Base-by-base conservation (phyloP, 2,329 filamentous ascomycete genomes). In the Fusarium robinianum region DNA sequence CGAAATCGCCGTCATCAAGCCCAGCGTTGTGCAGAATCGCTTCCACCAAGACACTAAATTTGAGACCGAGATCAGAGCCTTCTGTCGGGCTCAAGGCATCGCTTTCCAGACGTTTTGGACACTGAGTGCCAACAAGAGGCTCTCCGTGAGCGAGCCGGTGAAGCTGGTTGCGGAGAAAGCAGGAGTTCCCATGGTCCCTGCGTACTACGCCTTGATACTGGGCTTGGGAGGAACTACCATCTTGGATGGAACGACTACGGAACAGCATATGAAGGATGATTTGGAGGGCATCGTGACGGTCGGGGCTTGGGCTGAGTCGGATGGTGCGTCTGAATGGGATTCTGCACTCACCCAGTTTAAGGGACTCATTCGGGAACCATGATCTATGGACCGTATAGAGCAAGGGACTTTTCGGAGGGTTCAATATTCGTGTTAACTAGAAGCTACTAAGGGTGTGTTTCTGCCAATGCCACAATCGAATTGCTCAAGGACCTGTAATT, bases 21-120 rank as follows among this genome's bases (percentile, higher is more conserved):
- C 73, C 1, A 72, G 77, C 2, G 77, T 90, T 2, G 83, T 91
- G 5, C 88, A 94, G 68, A 92, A 94, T 61, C 78, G 86, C 2
- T 89, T 94, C 67, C 79, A 84, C 60, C 66, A 70, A 2, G 67
- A 70, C 3, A 85, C 81, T 0, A 61, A 64, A 3, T 87, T 79
- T 56, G 88, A 91, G 51, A 68, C 71, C 0, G 67, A 71, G 1
- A 65, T 91, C 11, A 78, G 87, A 15, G 67, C 70, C 1, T 76
- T 72, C 46, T 79, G 74, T 43, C 66, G 69, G n/a, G 55, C 63
- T 15, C 55, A 62, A 22, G 62, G 56, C 8, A 71, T 78, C 43
- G 57, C 67, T 10, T 80, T 77, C 57, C 77, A 81, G 64, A 67
- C 72, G 7, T 82, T 80, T 57, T 80, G 78, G 76, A 79, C 76